Conservation (phyloP, 2,329 filamentous ascomycete species). For the Fusarium acutatum region DNA sequence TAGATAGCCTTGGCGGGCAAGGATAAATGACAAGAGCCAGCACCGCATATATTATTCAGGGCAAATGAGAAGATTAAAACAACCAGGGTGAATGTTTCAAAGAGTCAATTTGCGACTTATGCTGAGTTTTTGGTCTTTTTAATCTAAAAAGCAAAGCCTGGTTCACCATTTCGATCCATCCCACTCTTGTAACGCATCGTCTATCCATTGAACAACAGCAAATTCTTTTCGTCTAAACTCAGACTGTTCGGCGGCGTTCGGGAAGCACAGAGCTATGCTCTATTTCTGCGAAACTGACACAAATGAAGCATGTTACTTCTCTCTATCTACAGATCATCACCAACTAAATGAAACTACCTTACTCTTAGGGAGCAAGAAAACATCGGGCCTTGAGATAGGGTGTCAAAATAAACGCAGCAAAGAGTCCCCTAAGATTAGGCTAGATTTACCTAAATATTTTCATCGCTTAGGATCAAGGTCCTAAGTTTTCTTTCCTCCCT, state of each 20-base stretch:
- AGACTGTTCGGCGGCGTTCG: not conserved
- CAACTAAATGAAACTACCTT: not conserved
- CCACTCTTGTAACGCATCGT: not conserved
- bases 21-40: not conserved
- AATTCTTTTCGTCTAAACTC: not conserved
- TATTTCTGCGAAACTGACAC: not conserved
- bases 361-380: too few species aligned
- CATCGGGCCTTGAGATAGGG: too few species aligned
- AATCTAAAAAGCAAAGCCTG: not conserved
- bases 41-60: too few species aligned
- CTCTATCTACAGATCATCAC: too few species aligned
- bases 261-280: not conserved
- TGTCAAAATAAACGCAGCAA: too few species aligned
- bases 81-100: not conserved
- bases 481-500: not conserved
- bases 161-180: not conserved
- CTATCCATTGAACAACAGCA: not conserved
- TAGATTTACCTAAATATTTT: too few species aligned
- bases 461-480: accelerated
- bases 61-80: not conserved
- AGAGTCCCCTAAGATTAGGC: accelerated
- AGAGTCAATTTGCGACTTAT: not conserved
- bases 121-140: not conserved
- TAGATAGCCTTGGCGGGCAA: not conserved
- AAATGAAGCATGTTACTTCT: not conserved